Evolutionary conservation across 164 flowering plant species (phyloP).

Genomic region (Magnolia officinalis): DNA sequence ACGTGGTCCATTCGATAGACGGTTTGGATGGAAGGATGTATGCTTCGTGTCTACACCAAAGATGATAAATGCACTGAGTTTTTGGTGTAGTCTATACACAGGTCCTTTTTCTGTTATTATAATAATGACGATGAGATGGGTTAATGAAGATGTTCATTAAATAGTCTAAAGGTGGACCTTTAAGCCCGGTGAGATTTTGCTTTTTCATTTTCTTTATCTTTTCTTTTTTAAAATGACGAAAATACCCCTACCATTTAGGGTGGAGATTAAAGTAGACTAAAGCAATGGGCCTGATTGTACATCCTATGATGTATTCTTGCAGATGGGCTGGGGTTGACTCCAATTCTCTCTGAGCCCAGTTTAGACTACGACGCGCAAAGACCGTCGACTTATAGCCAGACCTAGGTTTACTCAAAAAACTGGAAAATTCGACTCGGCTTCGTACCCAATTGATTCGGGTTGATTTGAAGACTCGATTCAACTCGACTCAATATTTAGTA

Average conservation of each 20-base stretch:
- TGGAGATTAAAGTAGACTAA: no score
- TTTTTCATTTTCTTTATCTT: not conserved
- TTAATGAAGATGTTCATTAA: not conserved
- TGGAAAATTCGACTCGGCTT: no score
- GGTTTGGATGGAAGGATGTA: not conserved
- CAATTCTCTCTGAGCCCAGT: no score
- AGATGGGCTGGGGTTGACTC: no score
- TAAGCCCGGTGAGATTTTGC: not conserved
- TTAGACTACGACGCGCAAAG: no score
- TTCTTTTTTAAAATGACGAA: not conserved
- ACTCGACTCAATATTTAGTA: no score
- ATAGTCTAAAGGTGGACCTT: not conserved
- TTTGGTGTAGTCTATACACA: not conserved
- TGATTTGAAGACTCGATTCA: no score
- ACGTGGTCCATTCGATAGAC: not conserved
- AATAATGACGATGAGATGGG: not conserved
- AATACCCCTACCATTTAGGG: not conserved
- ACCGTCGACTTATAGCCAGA: no score
- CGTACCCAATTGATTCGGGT: no score
- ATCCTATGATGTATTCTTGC: no score
- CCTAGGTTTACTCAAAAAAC: no score
- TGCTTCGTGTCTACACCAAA: not conserved
- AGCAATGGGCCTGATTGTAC: no score
- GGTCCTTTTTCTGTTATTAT: not conserved
- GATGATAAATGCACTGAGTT: not conserved